phyloP scores from a whole-genome alignment of 2,329 filamentous ascomycete species.

The Leptographium radiaticola region DNA sequence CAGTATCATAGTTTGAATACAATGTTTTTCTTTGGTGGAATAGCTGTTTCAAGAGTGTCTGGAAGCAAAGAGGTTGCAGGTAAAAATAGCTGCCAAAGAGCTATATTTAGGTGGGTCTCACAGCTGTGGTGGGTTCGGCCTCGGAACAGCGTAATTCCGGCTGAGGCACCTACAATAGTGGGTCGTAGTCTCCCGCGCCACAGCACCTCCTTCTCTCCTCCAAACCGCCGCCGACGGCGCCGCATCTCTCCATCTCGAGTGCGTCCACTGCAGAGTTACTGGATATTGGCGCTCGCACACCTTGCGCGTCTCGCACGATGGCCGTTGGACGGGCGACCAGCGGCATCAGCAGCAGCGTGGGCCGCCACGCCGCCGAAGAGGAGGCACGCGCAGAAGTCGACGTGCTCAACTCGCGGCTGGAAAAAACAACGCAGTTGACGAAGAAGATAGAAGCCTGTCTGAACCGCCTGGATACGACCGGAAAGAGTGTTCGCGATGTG shows the following conservation, averaged over 20 bases:
- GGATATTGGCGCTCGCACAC: background rate
- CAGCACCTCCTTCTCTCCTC: background rate
- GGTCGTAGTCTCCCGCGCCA: background rate
- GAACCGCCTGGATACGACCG: constrained; percentile 70
- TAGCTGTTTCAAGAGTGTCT: too few relatives aligned
- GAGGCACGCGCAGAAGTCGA: constrained; percentile 58
- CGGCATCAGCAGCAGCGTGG: constrained; percentile 9
- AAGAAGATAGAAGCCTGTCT: constrained; percentile 92
- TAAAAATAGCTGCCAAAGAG: too few relatives aligned
- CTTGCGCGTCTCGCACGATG: constrained; percentile 22
- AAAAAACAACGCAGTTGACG: constrained; percentile 85
- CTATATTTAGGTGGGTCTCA: too few relatives aligned
- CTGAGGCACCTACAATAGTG: constrained; percentile 1
- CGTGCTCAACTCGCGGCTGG: constrained; percentile 59
- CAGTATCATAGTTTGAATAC: too few relatives aligned
- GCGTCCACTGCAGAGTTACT: background rate
- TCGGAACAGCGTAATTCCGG: constrained; percentile 8
- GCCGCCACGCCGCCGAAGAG: constrained; percentile 45
- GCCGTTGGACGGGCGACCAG: constrained; percentile 32
- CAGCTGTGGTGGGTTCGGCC: too few relatives aligned
- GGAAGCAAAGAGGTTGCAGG: too few relatives aligned
- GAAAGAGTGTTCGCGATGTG: constrained; percentile 81
- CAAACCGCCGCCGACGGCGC: background rate
- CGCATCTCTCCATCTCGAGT: background rate
- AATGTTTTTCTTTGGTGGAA: too few relatives aligned